phyloP scores from a whole-genome alignment of 176 grass and related monocot genomes.

The Microstegium vimineum region DNA sequence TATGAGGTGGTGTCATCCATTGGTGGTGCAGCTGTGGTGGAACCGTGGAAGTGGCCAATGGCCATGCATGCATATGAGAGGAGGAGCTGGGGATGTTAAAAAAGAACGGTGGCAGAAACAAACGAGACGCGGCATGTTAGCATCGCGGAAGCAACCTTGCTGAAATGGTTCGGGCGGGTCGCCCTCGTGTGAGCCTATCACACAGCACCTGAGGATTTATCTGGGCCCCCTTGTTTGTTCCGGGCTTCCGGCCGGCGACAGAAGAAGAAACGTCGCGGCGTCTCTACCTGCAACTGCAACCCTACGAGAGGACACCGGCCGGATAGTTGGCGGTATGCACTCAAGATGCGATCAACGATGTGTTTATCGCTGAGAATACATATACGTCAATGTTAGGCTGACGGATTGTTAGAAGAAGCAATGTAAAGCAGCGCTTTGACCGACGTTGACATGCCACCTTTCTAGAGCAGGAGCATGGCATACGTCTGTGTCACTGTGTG shows the following conservation, averaged over 20 bases:
- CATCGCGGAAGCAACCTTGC: neutral
- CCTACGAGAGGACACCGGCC: neutral
- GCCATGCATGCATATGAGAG: neutral
- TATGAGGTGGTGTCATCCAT: slow-evolving; percentile 26
- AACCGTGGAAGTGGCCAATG: too few relatives aligned
- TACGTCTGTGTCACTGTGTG: too few relatives aligned
- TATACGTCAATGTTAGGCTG: neutral
- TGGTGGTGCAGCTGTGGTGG: neutral
- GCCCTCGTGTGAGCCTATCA: neutral
- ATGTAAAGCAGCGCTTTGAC: slow-evolving; percentile 1
- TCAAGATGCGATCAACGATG: neutral
- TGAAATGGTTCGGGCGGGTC: neutral
- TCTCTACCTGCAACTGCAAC: neutral
- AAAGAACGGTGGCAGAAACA: neutral
- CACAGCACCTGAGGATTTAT: neutral
- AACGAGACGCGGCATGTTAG: neutral
- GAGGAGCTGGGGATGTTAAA: neutral
- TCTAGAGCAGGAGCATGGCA: neutral
- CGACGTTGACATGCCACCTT: neutral
- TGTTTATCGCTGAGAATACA: neutral
- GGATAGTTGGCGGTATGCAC: neutral
- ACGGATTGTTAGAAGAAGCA: neutral
- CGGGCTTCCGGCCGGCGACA: neutral
- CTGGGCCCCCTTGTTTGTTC: neutral
- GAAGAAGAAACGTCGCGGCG: neutral